These are phyloP conservation scores for Ogataea zsoltii DNA, from an alignment of 805 yeast genomes.

Conservation along the genomic window DNA sequence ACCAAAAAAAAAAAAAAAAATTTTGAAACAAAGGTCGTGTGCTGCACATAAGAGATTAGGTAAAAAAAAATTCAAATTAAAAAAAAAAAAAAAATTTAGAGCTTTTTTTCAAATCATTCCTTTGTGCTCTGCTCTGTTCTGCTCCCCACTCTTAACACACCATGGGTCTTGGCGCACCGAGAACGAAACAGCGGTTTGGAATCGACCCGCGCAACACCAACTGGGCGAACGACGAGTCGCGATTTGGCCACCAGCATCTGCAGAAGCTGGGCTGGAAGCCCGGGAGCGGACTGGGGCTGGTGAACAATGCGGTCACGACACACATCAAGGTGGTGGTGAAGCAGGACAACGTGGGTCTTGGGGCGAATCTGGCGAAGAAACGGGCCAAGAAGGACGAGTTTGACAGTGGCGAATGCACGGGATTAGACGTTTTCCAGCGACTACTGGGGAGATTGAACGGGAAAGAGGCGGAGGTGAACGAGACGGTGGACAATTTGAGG, in stretches of 20 bases:
- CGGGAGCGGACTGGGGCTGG: slow-evolving; percentile 83
- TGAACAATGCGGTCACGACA: slow-evolving; percentile 63
- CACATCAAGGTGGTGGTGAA: slow-evolving; percentile 84
- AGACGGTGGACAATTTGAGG: slow-evolving; percentile 69
- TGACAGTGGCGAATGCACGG: slow-evolving; percentile 82
- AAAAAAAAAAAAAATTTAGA: slow-evolving; percentile 1
- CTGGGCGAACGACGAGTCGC: slow-evolving; percentile 83
- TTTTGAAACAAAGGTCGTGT: slow-evolving; percentile 4
- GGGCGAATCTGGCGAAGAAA: slow-evolving; percentile 64
- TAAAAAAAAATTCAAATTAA: not conserved
- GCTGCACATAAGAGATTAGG: too few relatives aligned
- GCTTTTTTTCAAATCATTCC: too few relatives aligned
- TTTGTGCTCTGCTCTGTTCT: not conserved
- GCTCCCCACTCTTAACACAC: not conserved
- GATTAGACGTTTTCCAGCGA: slow-evolving; percentile 90
- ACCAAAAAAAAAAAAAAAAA: too few relatives aligned
- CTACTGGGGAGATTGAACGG: slow-evolving; percentile 89
- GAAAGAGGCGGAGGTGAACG: slow-evolving; percentile 62
- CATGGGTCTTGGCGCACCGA: slow-evolving; percentile 84
- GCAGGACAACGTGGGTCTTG: slow-evolving; percentile 83
- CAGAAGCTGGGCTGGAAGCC: slow-evolving; percentile 89
- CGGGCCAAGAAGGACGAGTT: slow-evolving; percentile 60
- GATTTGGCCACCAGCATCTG: slow-evolving; percentile 88
- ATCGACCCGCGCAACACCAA: slow-evolving; percentile 89
- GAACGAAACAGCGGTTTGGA: slow-evolving; percentile 82